Evolutionary conservation across 2,329 filamentous ascomycete genomes (phyloP), one percentile per base, ranked within the genome.

Genomic region (Colletotrichum trifolii): DNA sequence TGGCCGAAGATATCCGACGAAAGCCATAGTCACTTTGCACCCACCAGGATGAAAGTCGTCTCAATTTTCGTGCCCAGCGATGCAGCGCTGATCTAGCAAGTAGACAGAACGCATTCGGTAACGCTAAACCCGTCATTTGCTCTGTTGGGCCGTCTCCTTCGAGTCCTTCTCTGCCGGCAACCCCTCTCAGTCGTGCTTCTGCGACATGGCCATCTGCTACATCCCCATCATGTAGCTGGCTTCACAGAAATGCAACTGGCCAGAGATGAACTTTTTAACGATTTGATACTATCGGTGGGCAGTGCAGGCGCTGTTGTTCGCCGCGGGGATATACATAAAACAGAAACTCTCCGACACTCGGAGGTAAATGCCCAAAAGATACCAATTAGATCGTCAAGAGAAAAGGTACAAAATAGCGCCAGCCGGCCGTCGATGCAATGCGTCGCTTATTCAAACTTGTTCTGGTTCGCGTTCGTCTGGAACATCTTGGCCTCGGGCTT

Each of bases 401-500:
- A 11, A 15, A 35, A 25, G 25, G 8, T 4, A 4, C 25, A 8
- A 42, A 8, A 57, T 8, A 36, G 25, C 11, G 12, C 36, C 36
- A 42, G n/a, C 46, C 54, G 46, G 46, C 55, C 55, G 55, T 58
- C 9, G 17, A 50, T 43, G n/a, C 52, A 50, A 35, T 9, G 17
- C 38, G 25, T 40, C 13, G 8, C 25, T 15, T 46, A 50, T 17
- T 49, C 45, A 50, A 69, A 69, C 53, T 69, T 69, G 68, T 68
- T 49, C 60, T 69, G 68, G 60, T 69, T 65, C 39, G 68, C 68
- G 46, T 69, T 69, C 57, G 53, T 39, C 68, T 67, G 64, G 46
- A 69, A 52, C 68, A 68, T 68, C 45, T 48, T 61, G 35, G 61
- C 64, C 10, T 71, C 67, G 5, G 69, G 69, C 67, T 71, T 70